These are phyloP conservation scores for Xylaria sp. DNA, from an alignment of 2,329 filamentous ascomycete species.

Conservation along the genomic window DNA sequence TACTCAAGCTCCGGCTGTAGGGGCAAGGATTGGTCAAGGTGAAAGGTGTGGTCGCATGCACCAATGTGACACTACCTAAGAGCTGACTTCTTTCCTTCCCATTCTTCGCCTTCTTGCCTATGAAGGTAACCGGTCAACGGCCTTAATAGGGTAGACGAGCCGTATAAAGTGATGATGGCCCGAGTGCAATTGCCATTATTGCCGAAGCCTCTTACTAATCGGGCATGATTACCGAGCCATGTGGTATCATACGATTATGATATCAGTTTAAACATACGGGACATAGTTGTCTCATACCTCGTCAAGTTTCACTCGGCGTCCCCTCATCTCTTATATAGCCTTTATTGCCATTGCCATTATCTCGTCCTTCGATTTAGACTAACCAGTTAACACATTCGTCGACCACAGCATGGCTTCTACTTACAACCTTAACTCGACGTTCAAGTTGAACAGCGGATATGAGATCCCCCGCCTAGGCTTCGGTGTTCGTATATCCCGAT, in stretches of 20 bases:
- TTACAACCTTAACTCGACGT: conserved; percentile 58
- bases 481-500: conserved; percentile 56
- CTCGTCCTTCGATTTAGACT: background rate
- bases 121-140: background rate
- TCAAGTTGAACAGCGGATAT: conserved; percentile 66
- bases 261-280: background rate
- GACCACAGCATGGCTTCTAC: conserved; percentile 54
- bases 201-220: conserved; percentile 8
- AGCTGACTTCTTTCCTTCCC: background rate
- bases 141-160: background rate
- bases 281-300: background rate
- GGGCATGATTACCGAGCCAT: background rate
- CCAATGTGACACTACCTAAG: background rate
- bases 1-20: too few relatives aligned
- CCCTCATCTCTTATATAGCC: background rate
- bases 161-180: background rate
- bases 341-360: background rate
- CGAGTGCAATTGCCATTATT: background rate
- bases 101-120: background rate
- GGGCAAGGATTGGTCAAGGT: background rate
- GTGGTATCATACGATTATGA: background rate
- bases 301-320: background rate
- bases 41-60: background rate
- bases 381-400: background rate
- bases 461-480: conserved; percentile 64